Conservation (phyloP, 2,329 filamentous ascomycete species). For the Botrytis medusae region DNA sequence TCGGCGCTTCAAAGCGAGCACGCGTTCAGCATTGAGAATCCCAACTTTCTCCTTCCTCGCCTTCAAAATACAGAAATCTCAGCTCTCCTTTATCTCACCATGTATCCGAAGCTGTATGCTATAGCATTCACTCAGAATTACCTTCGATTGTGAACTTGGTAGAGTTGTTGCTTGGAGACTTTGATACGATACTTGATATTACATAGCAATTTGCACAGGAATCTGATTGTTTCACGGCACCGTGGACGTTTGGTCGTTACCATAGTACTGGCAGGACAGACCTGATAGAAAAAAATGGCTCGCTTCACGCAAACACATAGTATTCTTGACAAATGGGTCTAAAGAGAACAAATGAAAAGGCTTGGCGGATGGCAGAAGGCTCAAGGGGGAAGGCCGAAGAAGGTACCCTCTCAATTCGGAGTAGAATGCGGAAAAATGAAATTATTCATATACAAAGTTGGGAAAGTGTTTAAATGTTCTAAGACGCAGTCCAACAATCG, state of each 20-base stretch:
- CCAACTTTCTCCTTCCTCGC: neutral
- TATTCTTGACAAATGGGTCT: too few relatives aligned
- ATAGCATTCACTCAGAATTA: neutral
- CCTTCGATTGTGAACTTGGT: neutral
- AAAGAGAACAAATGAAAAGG: too few relatives aligned
- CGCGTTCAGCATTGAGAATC: neutral
- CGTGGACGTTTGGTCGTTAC: neutral
- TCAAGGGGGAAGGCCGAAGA: too few relatives aligned
- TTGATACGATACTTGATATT: neutral
- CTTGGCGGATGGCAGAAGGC: too few relatives aligned
- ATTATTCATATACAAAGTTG: neutral
- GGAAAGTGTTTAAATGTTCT: neutral
- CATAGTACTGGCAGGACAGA: neutral
- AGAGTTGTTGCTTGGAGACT: neutral
- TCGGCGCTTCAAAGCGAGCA: neutral
- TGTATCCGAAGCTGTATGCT: neutral
- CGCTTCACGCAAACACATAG: too few relatives aligned
- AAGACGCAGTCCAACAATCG: neutral
- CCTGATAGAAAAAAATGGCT: neutral
- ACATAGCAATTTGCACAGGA: neutral
- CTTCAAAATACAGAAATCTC: too few relatives aligned
- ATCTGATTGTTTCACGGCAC: neutral
- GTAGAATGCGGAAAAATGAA: neutral
- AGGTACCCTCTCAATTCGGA: neutral
- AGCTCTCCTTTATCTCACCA: neutral